These are phyloP conservation scores for Phalaenopsis equestris DNA, from an alignment of 106 monocot genomes.

Conservation along the genomic window DNA sequence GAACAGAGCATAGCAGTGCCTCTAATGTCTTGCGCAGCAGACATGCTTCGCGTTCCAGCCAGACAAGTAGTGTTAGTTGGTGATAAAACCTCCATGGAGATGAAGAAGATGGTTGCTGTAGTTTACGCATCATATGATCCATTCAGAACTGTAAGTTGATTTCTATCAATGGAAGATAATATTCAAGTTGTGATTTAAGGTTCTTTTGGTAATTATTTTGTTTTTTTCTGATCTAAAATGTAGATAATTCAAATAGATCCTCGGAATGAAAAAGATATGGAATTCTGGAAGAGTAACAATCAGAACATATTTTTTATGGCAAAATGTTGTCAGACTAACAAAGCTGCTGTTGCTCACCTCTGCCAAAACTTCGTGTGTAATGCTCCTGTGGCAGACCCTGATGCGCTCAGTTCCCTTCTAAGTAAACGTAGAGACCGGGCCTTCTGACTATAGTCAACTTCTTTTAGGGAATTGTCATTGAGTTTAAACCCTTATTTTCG, in stretches of 20 bases:
- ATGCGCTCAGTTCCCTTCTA: slow-evolving; percentile 29
- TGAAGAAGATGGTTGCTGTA: slow-evolving; percentile 47
- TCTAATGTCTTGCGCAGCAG: slow-evolving; percentile 78
- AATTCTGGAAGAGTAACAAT: slow-evolving; percentile 69
- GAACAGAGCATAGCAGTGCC: slow-evolving; percentile 73
- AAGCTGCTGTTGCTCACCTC: slow-evolving; percentile 42
- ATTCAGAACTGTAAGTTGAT: slow-evolving; percentile 52
- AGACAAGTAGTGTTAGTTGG: slow-evolving; percentile 79
- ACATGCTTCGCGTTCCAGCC: slow-evolving; percentile 56
- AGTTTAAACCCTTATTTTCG: no score
- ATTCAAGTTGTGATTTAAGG: no score
- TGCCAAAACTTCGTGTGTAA: slow-evolving; percentile 76
- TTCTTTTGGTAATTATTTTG: not conserved
- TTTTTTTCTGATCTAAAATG: not conserved
- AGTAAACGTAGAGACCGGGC: slow-evolving; percentile 3
- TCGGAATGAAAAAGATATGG: slow-evolving; percentile 46
- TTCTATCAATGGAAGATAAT: no score
- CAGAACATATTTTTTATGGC: slow-evolving; percentile 58
- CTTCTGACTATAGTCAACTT: no score
- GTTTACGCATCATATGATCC: slow-evolving; percentile 59
- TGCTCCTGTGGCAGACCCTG: slow-evolving; percentile 46
- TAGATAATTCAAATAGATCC: slow-evolving; percentile 92
- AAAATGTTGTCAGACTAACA: slow-evolving; percentile 23
- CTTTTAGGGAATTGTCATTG: no score
- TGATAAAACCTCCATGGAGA: slow-evolving; percentile 41